Evolutionary conservation across 2,329 filamentous ascomycete species (phyloP).

Genomic region (Tolypocladium ovalisporum): DNA sequence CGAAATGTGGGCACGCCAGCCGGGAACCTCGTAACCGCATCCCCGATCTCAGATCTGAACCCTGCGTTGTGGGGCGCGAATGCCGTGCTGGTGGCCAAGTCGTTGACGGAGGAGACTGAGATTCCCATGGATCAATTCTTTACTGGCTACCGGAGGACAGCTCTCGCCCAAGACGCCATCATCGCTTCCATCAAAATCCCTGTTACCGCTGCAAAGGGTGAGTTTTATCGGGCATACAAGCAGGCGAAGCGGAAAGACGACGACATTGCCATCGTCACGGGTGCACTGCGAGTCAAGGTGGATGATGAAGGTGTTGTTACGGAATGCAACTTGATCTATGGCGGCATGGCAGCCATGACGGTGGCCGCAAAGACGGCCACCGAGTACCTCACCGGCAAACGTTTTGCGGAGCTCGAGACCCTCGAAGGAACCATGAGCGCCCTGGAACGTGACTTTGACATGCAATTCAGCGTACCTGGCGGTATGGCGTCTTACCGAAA

Average conservation of each 20-base stretch:
- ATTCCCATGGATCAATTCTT: conserved; percentile 94
- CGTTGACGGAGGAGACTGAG: conserved; percentile 59
- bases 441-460: conserved; percentile 79
- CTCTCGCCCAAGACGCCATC: conserved; percentile 68
- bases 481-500: conserved; percentile 97
- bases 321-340: conserved; percentile 74
- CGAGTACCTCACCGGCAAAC: conserved; percentile 64
- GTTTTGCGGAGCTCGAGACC: conserved; percentile 68
- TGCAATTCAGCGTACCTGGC: conserved; percentile 83
- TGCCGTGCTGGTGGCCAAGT: conserved; percentile 71
- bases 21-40: conserved; percentile 87
- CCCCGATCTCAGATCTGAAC: conserved; percentile 92
- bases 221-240: conserved; percentile 86
- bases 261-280: conserved; percentile 95
- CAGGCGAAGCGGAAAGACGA: conserved; percentile 96
- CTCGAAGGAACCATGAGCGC: conserved; percentile 84
- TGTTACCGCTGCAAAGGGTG: conserved; percentile 59
- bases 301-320: conserved; percentile 59
- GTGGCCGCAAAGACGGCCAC: conserved; percentile 74
- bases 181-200: conserved; percentile 85
- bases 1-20: conserved; percentile 95
- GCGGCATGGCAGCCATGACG: conserved; percentile 89
- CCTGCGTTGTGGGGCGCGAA: conserved; percentile 86
- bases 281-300: conserved; percentile 66
- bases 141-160: conserved; percentile 79